Evolutionary conservation across 495 filamentous ascomycete species (phyloP), one percentile per base, ranked within the genome.

Genomic region (Extremus antarcticus): DNA sequence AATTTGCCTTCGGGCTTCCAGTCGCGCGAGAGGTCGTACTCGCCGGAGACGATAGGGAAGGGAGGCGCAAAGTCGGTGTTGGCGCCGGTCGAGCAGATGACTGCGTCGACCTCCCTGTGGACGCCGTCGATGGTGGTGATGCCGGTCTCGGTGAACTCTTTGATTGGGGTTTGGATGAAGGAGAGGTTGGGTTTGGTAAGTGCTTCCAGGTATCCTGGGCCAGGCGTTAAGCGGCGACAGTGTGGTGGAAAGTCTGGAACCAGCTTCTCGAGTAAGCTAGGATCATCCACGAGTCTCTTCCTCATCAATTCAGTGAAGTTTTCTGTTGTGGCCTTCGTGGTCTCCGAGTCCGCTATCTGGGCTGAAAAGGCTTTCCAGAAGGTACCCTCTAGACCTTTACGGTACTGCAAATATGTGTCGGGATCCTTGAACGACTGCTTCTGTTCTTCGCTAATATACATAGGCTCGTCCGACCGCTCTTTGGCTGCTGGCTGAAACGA

Each of bases 141-240:
- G 0, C 78, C 79, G 1, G 67, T 78, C 25, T 70, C 69, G 0
- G 78, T 83, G 61, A 86, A 78, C 8, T 68, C 65, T 43, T 73
- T 59, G 64, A 87, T 87, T 20, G 65, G 71, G 0, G 71, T 73
- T 43, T 70, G 70, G 62, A 85, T 78, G 56, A 81, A 80, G 51
- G 72, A 67, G 25, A 83, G 80, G 55, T 88, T 86, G 21, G 76
- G 71, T 63, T 83, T 73, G 1, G 74, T 68, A 43, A 89, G 67
- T 16, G 84, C 78, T 59, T 88, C 84, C 17, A 89, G 76, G 63
- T 88, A 89, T 0, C 82, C 83, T 8, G 81, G 81, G 0, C 84
- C 85, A 0, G 84, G 84, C 0, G 85, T 89, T 0, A 86, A 71
- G 13, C 85, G 80, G 46, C 84, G 77, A 60, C 84, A 89, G 63